Evolutionary conservation across 306 rosid genomes (phyloP).

Genomic region (Fragaria nilgerrensis): DNA sequence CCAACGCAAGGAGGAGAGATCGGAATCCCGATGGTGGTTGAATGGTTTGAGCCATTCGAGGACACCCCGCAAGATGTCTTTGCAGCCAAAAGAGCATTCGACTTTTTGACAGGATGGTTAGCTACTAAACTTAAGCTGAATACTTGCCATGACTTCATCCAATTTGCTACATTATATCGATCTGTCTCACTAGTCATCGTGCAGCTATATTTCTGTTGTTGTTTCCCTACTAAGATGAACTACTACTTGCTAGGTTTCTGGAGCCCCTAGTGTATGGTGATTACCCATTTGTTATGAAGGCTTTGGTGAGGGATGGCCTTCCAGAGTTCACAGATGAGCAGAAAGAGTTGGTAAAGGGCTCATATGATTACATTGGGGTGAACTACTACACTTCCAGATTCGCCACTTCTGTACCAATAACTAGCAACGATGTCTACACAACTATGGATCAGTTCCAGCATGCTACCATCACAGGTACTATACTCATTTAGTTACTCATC

Average conservation of each 20-base stretch:
- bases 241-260: neutral
- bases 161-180: neutral
- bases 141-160: neutral
- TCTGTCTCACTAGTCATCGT: neutral
- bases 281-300: neutral
- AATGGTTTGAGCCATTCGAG: constrained; percentile 8
- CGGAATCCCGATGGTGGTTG: neutral
- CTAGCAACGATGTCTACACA: neutral
- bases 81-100: neutral
- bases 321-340: constrained; percentile 8
- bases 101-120: neutral
- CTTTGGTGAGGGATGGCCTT: neutral
- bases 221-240: neutral
- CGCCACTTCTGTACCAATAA: neutral
- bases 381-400: constrained; percentile 11
- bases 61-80: neutral
- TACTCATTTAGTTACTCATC: neutral
- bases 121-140: neutral
- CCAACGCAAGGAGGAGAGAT: constrained; percentile 7
- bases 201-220: neutral
- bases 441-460: neutral
- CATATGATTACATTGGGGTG: constrained; percentile 4
- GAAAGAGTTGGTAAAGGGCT: constrained; percentile 6
- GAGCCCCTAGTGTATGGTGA: constrained; percentile 10
- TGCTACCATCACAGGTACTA: neutral